Evolutionary conservation across 768 basidiomycete genomes (phyloP).

Genomic region (Candolleomyces efflorescens): DNA sequence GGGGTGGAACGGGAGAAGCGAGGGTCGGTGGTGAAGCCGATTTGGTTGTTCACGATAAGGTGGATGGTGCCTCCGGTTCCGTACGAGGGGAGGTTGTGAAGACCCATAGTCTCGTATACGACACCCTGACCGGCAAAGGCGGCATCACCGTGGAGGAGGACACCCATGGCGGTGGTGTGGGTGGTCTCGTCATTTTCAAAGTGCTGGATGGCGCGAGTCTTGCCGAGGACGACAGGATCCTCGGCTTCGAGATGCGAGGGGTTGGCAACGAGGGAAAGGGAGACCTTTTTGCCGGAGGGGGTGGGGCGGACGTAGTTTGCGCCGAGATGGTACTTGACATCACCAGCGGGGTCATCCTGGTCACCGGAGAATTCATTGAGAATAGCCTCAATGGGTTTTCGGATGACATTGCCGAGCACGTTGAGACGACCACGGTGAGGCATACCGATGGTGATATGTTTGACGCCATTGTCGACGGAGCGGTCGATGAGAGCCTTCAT

Average conservation of each 20-base stretch:
- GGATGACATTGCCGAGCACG: constrained; percentile 96
- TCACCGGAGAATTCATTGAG: constrained; percentile 92
- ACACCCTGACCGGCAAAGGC: constrained; percentile 98
- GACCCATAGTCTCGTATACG: constrained; percentile 99
- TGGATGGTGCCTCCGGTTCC: constrained; percentile 98
- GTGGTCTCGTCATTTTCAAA: constrained; percentile 81
- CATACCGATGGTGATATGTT: constrained; percentile 98
- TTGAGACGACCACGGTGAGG: constrained; percentile 98
- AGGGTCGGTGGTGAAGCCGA: constrained; percentile 98
- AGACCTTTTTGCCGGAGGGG: constrained; percentile 96
- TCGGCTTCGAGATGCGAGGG: constrained; percentile 97
- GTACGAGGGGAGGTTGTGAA: constrained; percentile 92
- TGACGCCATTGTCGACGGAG: constrained; percentile 94
- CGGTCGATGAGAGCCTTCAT: constrained; percentile 99
- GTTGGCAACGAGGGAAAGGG: constrained; percentile 96
- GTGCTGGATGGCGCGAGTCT: constrained; percentile 96
- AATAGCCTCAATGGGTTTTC: constrained; percentile 97
- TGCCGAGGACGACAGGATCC: constrained; percentile 97
- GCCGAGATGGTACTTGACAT: constrained; percentile 99
- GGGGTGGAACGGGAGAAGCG: constrained; percentile 97
- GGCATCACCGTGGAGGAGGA: constrained; percentile 95
- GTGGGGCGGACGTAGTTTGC: constrained; percentile 99
- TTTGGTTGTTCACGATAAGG: constrained; percentile 98
- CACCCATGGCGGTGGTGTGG: constrained; percentile 88
- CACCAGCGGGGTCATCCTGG: constrained; percentile 78